Evolutionary conservation across 2,329 filamentous ascomycete species (phyloP).

Genomic region (Verruconis gallopava): DNA sequence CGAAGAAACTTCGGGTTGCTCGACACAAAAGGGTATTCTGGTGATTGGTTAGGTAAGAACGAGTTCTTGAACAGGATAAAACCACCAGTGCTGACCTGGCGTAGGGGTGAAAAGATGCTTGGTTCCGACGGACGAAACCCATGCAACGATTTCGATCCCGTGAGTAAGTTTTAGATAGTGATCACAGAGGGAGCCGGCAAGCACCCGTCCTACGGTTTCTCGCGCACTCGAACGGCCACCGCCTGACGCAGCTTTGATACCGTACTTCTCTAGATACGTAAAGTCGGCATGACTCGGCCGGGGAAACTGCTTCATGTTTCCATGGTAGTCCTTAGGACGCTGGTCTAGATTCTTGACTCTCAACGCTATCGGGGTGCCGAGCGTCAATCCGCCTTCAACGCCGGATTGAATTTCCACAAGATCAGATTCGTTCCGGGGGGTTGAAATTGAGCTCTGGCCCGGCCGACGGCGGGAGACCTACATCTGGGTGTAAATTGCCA

Average conservation of each 20-base stretch:
- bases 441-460: constrained; percentile 80
- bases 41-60: no score
- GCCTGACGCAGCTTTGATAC: constrained; percentile 79
- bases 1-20: constrained; percentile 69
- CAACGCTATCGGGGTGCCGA: constrained; percentile 84
- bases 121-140: constrained; percentile 72
- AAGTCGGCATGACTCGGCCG: constrained; percentile 89
- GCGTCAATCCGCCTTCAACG: constrained; percentile 75
- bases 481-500: no score
- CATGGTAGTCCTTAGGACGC: constrained; percentile 84
- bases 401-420: constrained; percentile 84
- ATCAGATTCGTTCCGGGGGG: constrained; percentile 87
- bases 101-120: constrained; percentile 66
- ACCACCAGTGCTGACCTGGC: no score
- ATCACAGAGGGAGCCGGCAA: constrained; percentile 83
- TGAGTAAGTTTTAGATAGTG: constrained; percentile 76
- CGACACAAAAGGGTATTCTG: constrained; percentile 52
- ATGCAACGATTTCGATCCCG: constrained; percentile 83
- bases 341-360: constrained; percentile 87
- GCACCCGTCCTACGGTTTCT: constrained; percentile 87
- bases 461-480: constrained; percentile 67
- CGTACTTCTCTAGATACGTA: constrained; percentile 96
- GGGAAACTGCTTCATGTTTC: constrained; percentile 80
- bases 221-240: constrained; percentile 85
- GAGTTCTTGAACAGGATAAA: no score